Conservation (phyloP, 768 basidiomycete genomes). For the Pleurotus sapidus region DNA sequence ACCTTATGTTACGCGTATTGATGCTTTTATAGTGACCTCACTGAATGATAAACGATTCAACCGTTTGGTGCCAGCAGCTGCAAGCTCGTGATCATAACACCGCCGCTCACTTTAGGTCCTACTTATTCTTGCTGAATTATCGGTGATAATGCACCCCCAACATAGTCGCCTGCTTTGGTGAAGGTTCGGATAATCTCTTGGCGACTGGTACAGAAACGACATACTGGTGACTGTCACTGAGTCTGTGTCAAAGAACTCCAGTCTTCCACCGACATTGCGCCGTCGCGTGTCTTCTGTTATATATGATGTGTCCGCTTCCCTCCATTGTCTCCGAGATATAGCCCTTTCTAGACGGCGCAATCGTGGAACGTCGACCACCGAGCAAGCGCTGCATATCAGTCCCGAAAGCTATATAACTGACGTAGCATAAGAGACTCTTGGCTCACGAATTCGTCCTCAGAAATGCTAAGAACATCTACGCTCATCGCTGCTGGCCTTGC, state of each 20-base stretch:
- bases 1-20: slow-evolving; percentile 1
- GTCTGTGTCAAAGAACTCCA: no score
- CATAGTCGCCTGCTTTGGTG: neutral
- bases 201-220: neutral
- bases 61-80: no score
- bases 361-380: neutral
- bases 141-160: no score
- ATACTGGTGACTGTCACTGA: no score
- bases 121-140: no score
- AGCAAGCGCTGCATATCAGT: no score
- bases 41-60: neutral
- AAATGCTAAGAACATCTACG: neutral
- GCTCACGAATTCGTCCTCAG: neutral
- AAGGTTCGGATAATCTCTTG: slow-evolving; percentile 6
- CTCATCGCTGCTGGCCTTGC: neutral
- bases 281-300: neutral
- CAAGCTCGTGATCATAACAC: no score
- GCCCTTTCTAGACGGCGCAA: slow-evolving; percentile 6
- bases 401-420: neutral
- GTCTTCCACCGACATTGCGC: slow-evolving; percentile 1
- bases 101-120: no score
- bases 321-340: slow-evolving; percentile 1
- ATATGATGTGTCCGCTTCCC: neutral
- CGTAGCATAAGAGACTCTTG: neutral
- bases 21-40: slow-evolving; percentile 2